Evolutionary conservation across 2,329 filamentous ascomycete genomes (phyloP), one percentile per base, ranked within the genome.

Genomic region (Cordyceps cicadae): DNA sequence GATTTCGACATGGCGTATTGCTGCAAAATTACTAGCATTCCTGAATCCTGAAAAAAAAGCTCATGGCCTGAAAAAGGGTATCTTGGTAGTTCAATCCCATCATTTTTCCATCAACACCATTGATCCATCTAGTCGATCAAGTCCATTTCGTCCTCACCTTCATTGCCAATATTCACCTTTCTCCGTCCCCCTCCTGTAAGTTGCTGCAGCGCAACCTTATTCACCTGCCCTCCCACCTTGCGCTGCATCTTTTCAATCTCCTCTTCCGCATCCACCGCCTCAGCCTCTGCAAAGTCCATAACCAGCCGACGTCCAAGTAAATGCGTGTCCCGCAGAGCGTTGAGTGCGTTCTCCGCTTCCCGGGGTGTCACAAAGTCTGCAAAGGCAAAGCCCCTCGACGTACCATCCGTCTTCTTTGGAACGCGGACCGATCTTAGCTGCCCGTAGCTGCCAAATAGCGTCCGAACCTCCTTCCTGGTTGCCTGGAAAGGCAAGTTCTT

Each of bases 401-500:
- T 86, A 67, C 87, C 86, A 77, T 96, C 91, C 74, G 96, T 93
- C 75, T 97, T 97, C 79, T 96, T 92, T 58, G 94, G 94, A 70
- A 99, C 85, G 64, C 94, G 89, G 63, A 99, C 90, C 58, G 92
- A 93, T 69, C 91, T 88, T 64, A 99, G 84, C 72, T 96, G 88
- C 51, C 94, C 95, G 75, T 97, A 97, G 41, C 90, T 87, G 63
- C 89, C 86, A 72, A 97, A 92, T 48, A 97, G 81, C 59, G 88
- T 81, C 64, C 90, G 85, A 62, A 99, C 82, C 72, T 99, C 94
- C 74, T 95, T 94, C 79, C 96, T 97, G 59, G 87, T 88, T 54
- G 90, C 88, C 77, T 97, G 91, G 78, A 99, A 99, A 21, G 94
- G 93, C 74, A 99, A 78, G 78, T 99, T 99, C 81, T 97, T 99